Evolutionary conservation across 441 rosid genomes (phyloP), one percentile per base, ranked within the genome.

Genomic region (Brassica hybrid): DNA sequence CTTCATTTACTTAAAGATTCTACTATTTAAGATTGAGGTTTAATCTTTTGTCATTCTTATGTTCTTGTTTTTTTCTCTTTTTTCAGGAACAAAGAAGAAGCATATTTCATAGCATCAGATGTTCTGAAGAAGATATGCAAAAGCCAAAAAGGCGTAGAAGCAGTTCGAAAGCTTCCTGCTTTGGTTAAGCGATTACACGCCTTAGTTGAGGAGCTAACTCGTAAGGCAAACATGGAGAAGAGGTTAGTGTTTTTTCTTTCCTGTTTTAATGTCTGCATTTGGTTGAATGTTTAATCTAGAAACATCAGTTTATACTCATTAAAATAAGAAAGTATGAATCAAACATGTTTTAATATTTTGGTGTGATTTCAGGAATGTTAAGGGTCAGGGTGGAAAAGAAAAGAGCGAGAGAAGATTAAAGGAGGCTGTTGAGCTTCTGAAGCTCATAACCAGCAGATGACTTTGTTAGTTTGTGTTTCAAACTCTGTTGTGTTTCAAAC

Each of bases 81-180:
- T 74, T 54, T 38, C 85, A 95, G 99, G 93, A 95, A 89, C 89
- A 93, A 90, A 82, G 99, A 95, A 66, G 96, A 91, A 63, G 91
- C 91, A 8, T 91, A 85, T 71, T 95, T 91, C 79, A 86, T 90
- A 61, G 94, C 95, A 57, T 74, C 91, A 21, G 88, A 88, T 66
- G 83, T 93, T 73, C 52, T 95, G 83, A 90, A 84, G 83, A 91
- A 83, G 87, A 90, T 93, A 6, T 88, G 92, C 78, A 79, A 70
- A 7, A 84, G 81, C 25, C 68, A 43, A 11, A 83, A 85, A 81
- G 95, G 96, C 58, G 69, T 75, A 12, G 85, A 85, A 72, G 81
- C 86, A 48, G 71, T 93, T 74, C 82, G 77, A 23, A 90, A 82
- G 77, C 87, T 74, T n/a, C 87, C 95, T 27, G 86, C 92, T 57